A percentile compares a stretch with the other conserved stretches of the same genome.
phyloP scores from a whole-genome alignment of 2,329 filamentous ascomycete genomes.

The Fusarium nematophilum region DNA sequence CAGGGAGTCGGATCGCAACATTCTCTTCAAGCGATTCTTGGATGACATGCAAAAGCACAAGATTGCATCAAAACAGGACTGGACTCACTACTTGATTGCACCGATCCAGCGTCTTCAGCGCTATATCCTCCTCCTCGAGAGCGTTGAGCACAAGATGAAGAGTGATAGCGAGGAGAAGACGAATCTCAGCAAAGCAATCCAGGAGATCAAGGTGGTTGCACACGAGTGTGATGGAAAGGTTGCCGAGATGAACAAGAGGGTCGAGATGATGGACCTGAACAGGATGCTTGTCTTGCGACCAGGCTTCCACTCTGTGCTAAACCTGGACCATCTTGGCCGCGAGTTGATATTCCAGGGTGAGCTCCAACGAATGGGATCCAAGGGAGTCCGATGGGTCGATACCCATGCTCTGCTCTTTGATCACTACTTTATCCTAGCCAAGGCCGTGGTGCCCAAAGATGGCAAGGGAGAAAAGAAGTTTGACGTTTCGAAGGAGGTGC shows the following conservation, averaged over 20 bases:
- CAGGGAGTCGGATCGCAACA: slow-evolving; percentile 84
- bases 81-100: slow-evolving; percentile 93
- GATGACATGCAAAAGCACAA: slow-evolving; percentile 83
- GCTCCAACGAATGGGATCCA: slow-evolving; percentile 87
- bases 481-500: slow-evolving; percentile 90
- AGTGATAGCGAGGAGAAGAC: slow-evolving; percentile 90
- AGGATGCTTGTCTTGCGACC: slow-evolving; percentile 86
- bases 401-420: slow-evolving; percentile 95
- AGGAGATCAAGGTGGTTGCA: slow-evolving; percentile 91
- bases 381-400: slow-evolving; percentile 92
- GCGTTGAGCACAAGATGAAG: slow-evolving; percentile 84
- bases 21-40: slow-evolving; percentile 87
- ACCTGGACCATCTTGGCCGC: slow-evolving; percentile 92
- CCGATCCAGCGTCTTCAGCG: slow-evolving; percentile 93
- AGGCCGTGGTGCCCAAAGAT: slow-evolving; percentile 77
- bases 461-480: slow-evolving; percentile 83
- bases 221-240: slow-evolving; percentile 92
- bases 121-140: slow-evolving; percentile 85
- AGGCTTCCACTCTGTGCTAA: slow-evolving; percentile 88
- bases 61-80: slow-evolving; percentile 83
- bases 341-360: slow-evolving; percentile 91
- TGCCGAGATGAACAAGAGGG: slow-evolving; percentile 90
- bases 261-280: slow-evolving; percentile 86
- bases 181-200: slow-evolving; percentile 84
- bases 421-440: slow-evolving; percentile 94